Base-by-base conservation (phyloP, 306 rosid species). In the Cotoneaster glaucophyllus region DNA sequence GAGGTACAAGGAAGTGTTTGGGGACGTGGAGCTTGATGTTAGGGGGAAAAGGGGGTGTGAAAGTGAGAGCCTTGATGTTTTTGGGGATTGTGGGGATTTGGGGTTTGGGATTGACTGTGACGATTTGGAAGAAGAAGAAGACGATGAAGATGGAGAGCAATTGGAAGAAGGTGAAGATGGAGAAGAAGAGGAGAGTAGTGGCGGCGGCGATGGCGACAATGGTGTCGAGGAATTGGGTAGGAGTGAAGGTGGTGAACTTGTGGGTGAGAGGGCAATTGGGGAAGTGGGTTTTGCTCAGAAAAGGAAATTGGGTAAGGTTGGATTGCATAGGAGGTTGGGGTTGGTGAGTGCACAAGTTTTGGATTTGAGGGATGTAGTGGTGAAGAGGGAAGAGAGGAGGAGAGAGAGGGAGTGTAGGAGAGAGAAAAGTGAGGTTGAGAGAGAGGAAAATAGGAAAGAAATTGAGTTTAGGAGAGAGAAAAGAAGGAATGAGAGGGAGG, bases 1-100 rank as follows among this genome's bases (percentile, higher is more conserved):
- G 32, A 82, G 84, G 57, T 94, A 91, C 83, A 94, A 86, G 84
- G 86, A 90, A 25, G 97, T 94, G 50, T 94, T 94, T 39, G 98
- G 98, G 2, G 98, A 94, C 44, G 84, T 94, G 19, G 87, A 88
- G 37, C 82, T 89, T 12, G 88, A 88, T 13, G 72, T 80, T 7
- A 88, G 87, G 81, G 88, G 82, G 0, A 86, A 83, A 74, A 80
- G 78, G 39, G 21, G 74, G 31, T 69, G 41, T 21, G 85, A 82
- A 1, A 80, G 19, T n/a, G 74, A 52, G 39, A 64, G 19, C 34
- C 14, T 85, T 13, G 84, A 81, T 26, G 83, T 82, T 56, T 85
- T 82, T 41, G 89, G 79, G 37, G 88, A 83, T 37, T 81, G 88
- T 69, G 87, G 78, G 66, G 90, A 91, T 72, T 82, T 89, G 71